A percentile compares a stretch with the other conserved stretches of the same genome.
phyloP scores from a whole-genome alignment of 148 eudicot genomes.

The Rhododendron williamsianum region DNA sequence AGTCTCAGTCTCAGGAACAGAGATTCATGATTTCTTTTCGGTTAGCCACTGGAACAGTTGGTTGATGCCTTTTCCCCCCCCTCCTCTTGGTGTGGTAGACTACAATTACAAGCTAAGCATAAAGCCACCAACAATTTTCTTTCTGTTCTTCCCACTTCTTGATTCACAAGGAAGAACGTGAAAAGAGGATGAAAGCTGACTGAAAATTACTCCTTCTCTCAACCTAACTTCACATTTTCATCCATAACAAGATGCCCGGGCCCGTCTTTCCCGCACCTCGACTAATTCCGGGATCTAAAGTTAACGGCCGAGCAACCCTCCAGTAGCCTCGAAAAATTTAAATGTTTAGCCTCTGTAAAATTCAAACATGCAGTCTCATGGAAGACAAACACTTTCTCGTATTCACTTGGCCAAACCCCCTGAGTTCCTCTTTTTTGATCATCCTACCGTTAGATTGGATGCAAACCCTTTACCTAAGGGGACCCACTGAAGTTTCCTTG shows the following conservation, averaged over 20 bases:
- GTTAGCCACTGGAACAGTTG: background rate
- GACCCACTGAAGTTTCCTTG: background rate
- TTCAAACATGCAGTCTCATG: no score
- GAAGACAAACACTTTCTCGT: background rate
- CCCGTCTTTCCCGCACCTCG: background rate
- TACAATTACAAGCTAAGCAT: conserved; percentile 46
- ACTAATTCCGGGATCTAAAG: background rate
- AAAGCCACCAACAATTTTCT: conserved; percentile 17
- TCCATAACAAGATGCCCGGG: no score
- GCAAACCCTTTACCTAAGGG: conserved; percentile 16
- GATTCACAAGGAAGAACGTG: conserved; percentile 4
- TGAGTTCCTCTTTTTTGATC: background rate
- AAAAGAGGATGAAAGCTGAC: conserved; percentile 7
- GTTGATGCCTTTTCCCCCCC: background rate
- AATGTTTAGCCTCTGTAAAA: no score
- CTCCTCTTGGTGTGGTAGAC: conserved; percentile 16
- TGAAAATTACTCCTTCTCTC: conserved; percentile 6
- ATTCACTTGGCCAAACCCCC: background rate
- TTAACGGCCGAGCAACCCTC: background rate
- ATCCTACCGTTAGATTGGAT: conserved; percentile 31
- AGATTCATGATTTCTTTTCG: background rate
- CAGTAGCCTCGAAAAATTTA: background rate
- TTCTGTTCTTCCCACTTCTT: conserved; percentile 2
- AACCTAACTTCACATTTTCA: conserved; percentile 23
- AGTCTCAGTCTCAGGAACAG: background rate